These are phyloP conservation scores for Annulohypoxylon truncatum DNA, from an alignment of 2,329 filamentous ascomycete genomes.

Conservation along the genomic window DNA sequence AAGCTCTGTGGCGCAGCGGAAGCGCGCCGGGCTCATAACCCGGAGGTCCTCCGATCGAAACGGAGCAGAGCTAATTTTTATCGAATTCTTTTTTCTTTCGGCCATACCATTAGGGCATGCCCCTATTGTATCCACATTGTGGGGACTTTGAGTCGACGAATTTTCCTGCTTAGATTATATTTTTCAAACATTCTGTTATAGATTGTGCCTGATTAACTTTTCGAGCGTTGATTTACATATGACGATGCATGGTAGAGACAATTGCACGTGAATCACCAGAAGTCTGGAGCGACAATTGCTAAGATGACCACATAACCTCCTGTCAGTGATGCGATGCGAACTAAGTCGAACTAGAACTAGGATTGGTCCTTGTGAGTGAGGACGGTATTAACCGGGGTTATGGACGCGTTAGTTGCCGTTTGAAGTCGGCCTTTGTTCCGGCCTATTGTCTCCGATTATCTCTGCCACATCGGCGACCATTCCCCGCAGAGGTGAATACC, in stretches of 20 bases:
- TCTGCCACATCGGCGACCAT: constrained; percentile 33
- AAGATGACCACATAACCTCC: too few relatives aligned
- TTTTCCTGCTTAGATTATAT: too few relatives aligned
- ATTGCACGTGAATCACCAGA: too few relatives aligned
- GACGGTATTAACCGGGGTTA: too few relatives aligned
- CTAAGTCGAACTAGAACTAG: neutral
- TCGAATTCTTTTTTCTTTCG: neutral
- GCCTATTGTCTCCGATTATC: constrained; percentile 17
- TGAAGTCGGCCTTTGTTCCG: constrained; percentile 28
- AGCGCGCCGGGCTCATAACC: constrained; percentile 27
- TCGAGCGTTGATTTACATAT: too few relatives aligned
- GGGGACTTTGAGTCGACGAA: too few relatives aligned
- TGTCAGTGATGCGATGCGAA: neutral
- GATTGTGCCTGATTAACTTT: too few relatives aligned
- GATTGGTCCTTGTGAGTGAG: too few relatives aligned
- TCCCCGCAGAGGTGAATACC: constrained; percentile 22
- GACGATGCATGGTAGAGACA: too few relatives aligned
- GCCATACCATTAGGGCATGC: neutral
- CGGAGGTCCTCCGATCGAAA: constrained; percentile 32
- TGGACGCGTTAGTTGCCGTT: neutral
- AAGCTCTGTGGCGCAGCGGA: constrained; percentile 30
- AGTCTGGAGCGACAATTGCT: too few relatives aligned
- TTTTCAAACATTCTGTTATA: too few relatives aligned
- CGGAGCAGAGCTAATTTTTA: constrained; percentile 22
- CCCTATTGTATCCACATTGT: neutral